Base-by-base conservation (phyloP, 1,139 yeast genomes). In the Kazachstania sp. region DNA sequence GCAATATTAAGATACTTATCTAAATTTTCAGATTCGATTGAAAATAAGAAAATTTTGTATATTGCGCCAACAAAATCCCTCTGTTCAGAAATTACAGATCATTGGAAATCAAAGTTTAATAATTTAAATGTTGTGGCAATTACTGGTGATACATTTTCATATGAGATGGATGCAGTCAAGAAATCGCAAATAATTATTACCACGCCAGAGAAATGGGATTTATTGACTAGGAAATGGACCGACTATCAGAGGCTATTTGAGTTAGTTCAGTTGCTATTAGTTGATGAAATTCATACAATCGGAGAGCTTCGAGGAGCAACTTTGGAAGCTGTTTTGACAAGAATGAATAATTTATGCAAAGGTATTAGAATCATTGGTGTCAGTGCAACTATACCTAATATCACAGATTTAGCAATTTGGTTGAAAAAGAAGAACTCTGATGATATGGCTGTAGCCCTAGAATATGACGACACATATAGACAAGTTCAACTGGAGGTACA, bases 191-290 rank as follows among this genome's bases (percentile, higher is more conserved):
- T 78, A 4, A 72, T 78, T 9, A 69, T 78, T 9, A 71, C 79
- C 1, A 78, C 81, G 0, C 81, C 82, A 2, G 82, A 78, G 58
- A 77, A 77, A 59, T 76, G 80, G 79, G 82, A 77, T 53, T 60
- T 71, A 42, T 59, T 76, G 45, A 74, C 81, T 0, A 65, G 81
- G 50, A 68, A 69, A 51, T 73, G 79, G 79, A 53, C 62, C 4
- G 78, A 74, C 50, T 68, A 70, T 47, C 53, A 62, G 3, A 66
- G 60, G 35, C 50, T 73, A n/a, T 67, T 75, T 43, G 67, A 65
- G 16, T 53, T 69, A 37, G 64, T 76, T 1, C 65, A 65, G 42
- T 55, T 77, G 18, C 59, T 77, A 20, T 52, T 78, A 15, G 67
- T 77, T 19, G 81, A 77, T 62, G 81, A 78, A 51, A 67, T 77